phyloP scores from a whole-genome alignment of 2,329 filamentous ascomycete genomes.

The Colletotrichum cereale region DNA sequence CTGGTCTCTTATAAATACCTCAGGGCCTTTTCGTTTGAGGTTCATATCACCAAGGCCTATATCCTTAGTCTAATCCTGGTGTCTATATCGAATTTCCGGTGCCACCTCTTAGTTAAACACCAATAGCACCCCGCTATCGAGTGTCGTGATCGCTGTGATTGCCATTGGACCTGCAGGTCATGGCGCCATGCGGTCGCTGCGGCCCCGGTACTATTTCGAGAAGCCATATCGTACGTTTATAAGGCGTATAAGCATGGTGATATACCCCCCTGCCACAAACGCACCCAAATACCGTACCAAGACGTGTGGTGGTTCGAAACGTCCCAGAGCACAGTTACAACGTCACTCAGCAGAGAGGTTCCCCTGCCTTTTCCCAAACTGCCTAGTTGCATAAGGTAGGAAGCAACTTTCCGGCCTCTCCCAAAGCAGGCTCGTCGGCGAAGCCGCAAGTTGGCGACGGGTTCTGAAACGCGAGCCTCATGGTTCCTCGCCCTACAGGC shows the following conservation, averaged over 20 bases:
- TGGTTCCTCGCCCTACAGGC: background rate
- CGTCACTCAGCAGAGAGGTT: background rate
- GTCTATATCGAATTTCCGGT: background rate
- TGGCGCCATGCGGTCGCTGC: background rate
- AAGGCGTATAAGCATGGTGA: background rate
- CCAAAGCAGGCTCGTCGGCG: background rate
- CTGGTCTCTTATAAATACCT: background rate
- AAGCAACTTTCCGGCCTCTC: background rate
- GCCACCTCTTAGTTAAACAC: background rate
- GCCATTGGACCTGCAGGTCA: background rate
- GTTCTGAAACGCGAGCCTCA: constrained; percentile 28
- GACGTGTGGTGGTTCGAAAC: background rate
- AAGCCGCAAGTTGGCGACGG: constrained; percentile 3
- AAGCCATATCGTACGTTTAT: background rate
- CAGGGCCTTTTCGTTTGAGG: too few relatives aligned
- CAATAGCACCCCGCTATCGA: background rate
- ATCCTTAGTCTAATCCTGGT: too few relatives aligned
- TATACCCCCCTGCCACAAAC: constrained; percentile 12
- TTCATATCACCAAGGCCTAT: background rate
- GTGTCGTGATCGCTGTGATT: background rate
- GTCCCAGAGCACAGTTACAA: background rate
- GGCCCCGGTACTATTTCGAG: background rate
- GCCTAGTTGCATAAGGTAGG: background rate
- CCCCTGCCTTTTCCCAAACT: background rate
- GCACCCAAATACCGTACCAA: background rate